A percentile compares a stretch with the other conserved stretches of the same genome.
These are phyloP conservation scores for Pythium periplocum DNA, from an alignment of 352 stramenopile genomes.

Conservation along the genomic window DNA sequence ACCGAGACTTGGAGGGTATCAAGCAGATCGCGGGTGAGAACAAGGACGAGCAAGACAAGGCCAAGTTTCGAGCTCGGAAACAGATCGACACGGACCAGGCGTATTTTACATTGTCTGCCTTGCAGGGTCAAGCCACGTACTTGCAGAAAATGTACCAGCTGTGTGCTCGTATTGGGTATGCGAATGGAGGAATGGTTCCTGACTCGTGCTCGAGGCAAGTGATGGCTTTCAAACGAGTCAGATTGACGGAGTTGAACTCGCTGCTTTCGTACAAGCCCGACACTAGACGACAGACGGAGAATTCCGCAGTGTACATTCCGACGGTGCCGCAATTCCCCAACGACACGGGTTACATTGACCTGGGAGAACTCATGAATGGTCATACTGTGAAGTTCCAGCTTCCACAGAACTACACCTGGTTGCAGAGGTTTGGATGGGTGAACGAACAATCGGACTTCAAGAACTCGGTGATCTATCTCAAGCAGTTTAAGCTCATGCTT, in stretches of 20 bases:
- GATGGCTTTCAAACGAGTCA: not conserved
- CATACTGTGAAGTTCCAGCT: conserved; percentile 5
- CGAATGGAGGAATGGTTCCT: not conserved
- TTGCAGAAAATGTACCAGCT: not conserved
- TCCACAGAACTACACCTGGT: conserved; percentile 5
- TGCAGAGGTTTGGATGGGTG: conserved; percentile 3
- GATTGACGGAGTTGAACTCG: not conserved
- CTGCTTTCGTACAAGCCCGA: not conserved
- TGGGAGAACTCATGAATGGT: conserved; percentile 2
- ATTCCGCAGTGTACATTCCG: conserved; percentile 4
- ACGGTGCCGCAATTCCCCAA: conserved; percentile 1
- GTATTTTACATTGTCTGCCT: not conserved
- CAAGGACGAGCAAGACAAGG: not conserved
- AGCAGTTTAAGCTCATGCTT: conserved; percentile 5
- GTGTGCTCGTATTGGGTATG: not conserved
- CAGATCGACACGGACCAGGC: not conserved
- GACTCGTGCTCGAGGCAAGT: not conserved
- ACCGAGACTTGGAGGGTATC: not conserved
- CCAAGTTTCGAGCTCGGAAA: not conserved
- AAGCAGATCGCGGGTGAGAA: not conserved
- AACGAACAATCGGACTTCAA: conserved; percentile 2
- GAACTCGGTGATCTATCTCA: conserved; percentile 3
- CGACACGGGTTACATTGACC: conserved; percentile 6
- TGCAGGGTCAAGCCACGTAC: not conserved
- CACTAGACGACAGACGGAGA: not conserved